These are phyloP conservation scores for Alternaria dauci DNA, from an alignment of 2,329 filamentous ascomycete species.

Conservation along the genomic window DNA sequence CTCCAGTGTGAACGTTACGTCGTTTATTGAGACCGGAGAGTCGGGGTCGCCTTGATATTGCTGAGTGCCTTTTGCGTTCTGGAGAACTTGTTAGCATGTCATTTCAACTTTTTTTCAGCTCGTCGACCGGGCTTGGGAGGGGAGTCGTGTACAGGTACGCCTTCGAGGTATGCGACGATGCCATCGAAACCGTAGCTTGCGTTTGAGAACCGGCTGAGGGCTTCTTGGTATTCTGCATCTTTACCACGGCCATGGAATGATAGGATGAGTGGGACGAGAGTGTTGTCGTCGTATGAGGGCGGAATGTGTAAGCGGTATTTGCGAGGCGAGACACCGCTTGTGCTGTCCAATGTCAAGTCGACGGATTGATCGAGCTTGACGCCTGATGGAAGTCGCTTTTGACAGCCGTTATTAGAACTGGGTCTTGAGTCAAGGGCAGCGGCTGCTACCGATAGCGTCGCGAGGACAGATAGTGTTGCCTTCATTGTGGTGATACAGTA, in stretches of 20 bases:
- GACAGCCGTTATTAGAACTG: constrained; percentile 12
- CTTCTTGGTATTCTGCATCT: constrained; percentile 50
- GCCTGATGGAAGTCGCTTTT: constrained; percentile 29
- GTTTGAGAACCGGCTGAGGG: constrained; percentile 58
- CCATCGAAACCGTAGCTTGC: constrained; percentile 54
- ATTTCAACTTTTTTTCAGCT: not conserved
- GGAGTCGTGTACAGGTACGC: constrained; percentile 40
- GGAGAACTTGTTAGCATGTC: not conserved
- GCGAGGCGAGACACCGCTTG: constrained; percentile 41
- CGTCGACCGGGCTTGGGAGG: not conserved
- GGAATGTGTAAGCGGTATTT: constrained; percentile 53
- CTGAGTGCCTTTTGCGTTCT: constrained; percentile 27
- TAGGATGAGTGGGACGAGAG: constrained; percentile 55
- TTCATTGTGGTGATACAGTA: not conserved
- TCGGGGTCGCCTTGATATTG: constrained; percentile 57
- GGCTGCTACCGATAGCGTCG: not conserved
- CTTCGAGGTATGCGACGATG: constrained; percentile 57
- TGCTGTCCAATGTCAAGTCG: constrained; percentile 37
- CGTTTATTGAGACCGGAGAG: constrained; percentile 50
- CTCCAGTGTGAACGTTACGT: constrained; percentile 57
- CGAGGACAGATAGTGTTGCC: not conserved
- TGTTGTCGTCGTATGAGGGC: constrained; percentile 49
- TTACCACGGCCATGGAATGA: constrained; percentile 59
- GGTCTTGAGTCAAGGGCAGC: not conserved
- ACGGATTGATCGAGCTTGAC: constrained; percentile 33